phyloP scores from a whole-genome alignment of 1,284 basidiomycete genomes.

The Heterobasidion irregulare region DNA sequence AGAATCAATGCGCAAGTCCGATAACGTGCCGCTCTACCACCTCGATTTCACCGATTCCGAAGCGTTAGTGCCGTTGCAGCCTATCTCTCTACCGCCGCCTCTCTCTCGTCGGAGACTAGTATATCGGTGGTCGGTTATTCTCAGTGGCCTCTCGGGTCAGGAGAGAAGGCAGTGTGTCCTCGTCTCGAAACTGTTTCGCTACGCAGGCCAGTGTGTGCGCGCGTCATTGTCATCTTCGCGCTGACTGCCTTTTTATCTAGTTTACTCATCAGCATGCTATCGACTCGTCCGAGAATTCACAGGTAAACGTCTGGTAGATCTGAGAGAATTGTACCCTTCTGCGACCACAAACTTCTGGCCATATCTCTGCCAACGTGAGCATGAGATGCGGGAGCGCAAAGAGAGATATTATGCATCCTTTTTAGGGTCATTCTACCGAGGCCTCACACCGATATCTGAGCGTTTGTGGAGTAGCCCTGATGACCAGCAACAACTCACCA shows the following conservation, averaged over 20 bases:
- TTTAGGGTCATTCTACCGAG: conserved; percentile 28
- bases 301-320: conserved; percentile 5
- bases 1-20: no score
- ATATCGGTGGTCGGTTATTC: conserved; percentile 41
- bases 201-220: conserved; percentile 40
- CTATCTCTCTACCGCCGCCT: conserved; percentile 47
- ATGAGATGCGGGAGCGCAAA: conserved; percentile 30
- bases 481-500: conserved; percentile 40
- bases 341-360: conserved; percentile 62
- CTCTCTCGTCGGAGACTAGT: conserved; percentile 48
- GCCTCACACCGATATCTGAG: conserved; percentile 28
- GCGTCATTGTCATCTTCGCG: neutral
- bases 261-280: conserved; percentile 50
- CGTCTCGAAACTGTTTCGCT: conserved; percentile 55
- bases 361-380: conserved; percentile 43
- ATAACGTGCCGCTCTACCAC: no score
- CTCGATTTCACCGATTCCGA: no score
- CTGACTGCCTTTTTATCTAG: conserved; percentile 23
- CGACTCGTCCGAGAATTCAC: no score
- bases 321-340: conserved; percentile 24
- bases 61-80: neutral
- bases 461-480: conserved; percentile 54
- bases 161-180: conserved; percentile 35
- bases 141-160: conserved; percentile 34
- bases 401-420: conserved; percentile 39